Evolutionary conservation across 331 rosid genomes (phyloP), one percentile per base, ranked within the genome.

Genomic region (Quercus phellos): DNA sequence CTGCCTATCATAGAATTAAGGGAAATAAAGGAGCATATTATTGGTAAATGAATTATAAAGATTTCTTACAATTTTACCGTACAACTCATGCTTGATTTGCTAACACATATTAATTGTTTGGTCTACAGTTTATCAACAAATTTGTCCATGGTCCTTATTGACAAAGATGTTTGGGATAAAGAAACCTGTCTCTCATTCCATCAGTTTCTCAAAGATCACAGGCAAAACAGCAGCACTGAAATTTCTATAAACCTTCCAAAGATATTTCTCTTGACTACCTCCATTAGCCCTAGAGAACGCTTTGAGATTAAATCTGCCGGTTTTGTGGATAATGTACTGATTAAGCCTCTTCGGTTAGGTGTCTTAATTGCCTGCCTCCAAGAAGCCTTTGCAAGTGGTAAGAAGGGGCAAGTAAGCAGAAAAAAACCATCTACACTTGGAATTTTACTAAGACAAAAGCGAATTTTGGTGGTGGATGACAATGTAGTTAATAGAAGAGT

Each of bases 401-500:
- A 83, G 68, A 87, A 78, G 72, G 87, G 89, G 78, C 78, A 85
- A 84, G 79, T 77, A 38, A 77, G 73, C 58, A 80, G 85, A 78
- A 89, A 85, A 74, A 82, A 86, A 72, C 76, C 85, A 22, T 73
- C 81, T 22, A 78, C 81, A 84, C 92, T 92, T 9, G 94, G 85
- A 72, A 85, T 72, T 63, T 78, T 92, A 72, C 82, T 94, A 21
- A 75, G 69, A 76, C 89, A 78, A 22, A 94, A 84, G 87, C 70
- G 27, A 56, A 92, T 94, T 80, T 83, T 94, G 93, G 97, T 94
- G 71, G 99, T 94, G 60, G 99, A 94, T 78, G 99, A 94, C 79
- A 92, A 94, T 56, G 84, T 69, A 17, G 99, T 94, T n/a, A 94
- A 94, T 78, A 74, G 99, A 84, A 87, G 85, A 90, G 99, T 94